Evolutionary conservation across 164 flowering plant species (phyloP), one percentile per base, ranked within the genome.

Genomic region (Kingdonia uniflora): DNA sequence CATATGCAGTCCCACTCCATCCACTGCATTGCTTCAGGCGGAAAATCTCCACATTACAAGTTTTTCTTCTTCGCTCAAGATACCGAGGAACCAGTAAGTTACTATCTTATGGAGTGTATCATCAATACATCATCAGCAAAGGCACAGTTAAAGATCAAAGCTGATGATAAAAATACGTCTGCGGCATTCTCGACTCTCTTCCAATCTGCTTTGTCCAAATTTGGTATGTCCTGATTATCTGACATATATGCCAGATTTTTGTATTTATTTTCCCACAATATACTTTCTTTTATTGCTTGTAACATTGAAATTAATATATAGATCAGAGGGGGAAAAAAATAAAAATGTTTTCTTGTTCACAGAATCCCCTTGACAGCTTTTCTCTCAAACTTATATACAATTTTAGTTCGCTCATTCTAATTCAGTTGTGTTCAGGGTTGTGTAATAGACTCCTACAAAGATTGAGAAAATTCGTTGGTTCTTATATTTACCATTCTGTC

Each of bases 1-100:
- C 95, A 89, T 74, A 87, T 94, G 96, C 88, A 83, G 71, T 68
- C 69, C 42, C 82, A 89, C 49, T 81, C 84, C 55, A 76, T 94
- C 57, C 91, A 88, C 42, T 89, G 95, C 73, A 85, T 86, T 49
- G 99, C 99, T 52, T 94, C 99, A 0, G 99, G 97, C 13, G 99
- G 99, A 58, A 85, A 89, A 71, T 58, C 95, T 29, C 97, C 99
- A 14, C 86, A 84, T 67, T 81, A 86, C 73, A 94, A 86, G 77
- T 88, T 86, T 72, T 94, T 94, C 74, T 94, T 94, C 82, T 86
- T 76, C 64, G 97, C 96, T 19, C 97, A 94, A 53, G 84, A 81
- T 52, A 84, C 77, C 51, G 89, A 84, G 58, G 92, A 77, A 20
- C 37, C 81, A 6, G 76, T 88, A 2, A 65, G 59, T 2, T 94